A percentile compares a stretch with the other conserved stretches of the same genome.
phyloP scores from a whole-genome alignment of 1,284 basidiomycete genomes.

The Ustilago curta region DNA sequence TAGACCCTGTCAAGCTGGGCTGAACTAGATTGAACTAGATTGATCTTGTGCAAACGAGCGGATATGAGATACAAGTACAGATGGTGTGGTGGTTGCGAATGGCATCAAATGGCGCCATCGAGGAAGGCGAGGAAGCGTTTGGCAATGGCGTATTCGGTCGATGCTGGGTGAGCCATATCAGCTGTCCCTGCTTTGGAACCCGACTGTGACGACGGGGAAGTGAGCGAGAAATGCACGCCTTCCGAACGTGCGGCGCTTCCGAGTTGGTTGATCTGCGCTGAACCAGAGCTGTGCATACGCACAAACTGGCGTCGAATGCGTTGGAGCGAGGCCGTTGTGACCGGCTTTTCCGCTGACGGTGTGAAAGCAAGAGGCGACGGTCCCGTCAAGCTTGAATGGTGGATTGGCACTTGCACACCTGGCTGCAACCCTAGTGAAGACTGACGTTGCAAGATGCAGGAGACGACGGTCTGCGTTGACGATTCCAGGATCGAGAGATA shows the following conservation, averaged over 20 bases:
- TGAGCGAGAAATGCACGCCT: slow-evolving; percentile 43
- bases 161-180: slow-evolving; percentile 10
- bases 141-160: slow-evolving; percentile 50
- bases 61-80: slow-evolving; percentile 41
- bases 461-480: slow-evolving; percentile 56
- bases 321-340: slow-evolving; percentile 53
- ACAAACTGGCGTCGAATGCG: slow-evolving; percentile 63
- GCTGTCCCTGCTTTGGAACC: slow-evolving; percentile 1
- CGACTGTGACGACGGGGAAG: slow-evolving; percentile 10
- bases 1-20: background rate
- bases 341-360: slow-evolving; percentile 38
- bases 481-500: slow-evolving; percentile 70
- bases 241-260: slow-evolving; percentile 45
- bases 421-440: slow-evolving; percentile 30
- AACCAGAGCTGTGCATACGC: slow-evolving; percentile 61
- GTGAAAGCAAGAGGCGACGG: slow-evolving; percentile 35
- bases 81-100: background rate
- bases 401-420: slow-evolving; percentile 35
- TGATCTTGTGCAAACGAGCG: slow-evolving; percentile 2
- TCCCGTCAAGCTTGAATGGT: slow-evolving; percentile 15
- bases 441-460: slow-evolving; percentile 52
- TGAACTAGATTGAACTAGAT: no score
- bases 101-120: slow-evolving; percentile 35
- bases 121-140: slow-evolving; percentile 59
- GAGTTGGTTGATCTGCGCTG: slow-evolving; percentile 52